Evolutionary conservation across 2,329 filamentous ascomycete genomes (phyloP).

Genomic region (Paramyrothecium roridum): DNA sequence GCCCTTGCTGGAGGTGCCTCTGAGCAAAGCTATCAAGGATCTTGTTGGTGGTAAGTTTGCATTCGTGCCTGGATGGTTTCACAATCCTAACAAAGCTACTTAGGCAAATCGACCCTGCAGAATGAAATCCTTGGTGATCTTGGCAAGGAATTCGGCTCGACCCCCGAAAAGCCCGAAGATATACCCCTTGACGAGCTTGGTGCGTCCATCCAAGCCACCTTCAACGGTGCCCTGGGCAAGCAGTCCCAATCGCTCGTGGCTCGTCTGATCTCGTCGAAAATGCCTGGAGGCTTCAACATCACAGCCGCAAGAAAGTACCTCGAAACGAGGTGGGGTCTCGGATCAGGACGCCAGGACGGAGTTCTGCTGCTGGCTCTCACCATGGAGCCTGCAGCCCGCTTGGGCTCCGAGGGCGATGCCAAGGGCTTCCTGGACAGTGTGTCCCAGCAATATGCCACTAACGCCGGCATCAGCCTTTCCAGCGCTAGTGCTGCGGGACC

Average conservation of each 20-base stretch:
- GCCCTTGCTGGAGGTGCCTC: constrained; percentile 77
- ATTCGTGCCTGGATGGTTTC: background rate
- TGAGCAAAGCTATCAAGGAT: constrained; percentile 98
- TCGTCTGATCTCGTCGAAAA: constrained; percentile 95
- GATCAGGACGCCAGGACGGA: constrained; percentile 83
- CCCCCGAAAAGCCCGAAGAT: constrained; percentile 97
- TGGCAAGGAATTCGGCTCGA: constrained; percentile 97
- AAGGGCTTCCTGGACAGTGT: constrained; percentile 90
- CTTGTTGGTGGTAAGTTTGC: constrained; percentile 80
- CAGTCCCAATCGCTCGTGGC: constrained; percentile 92
- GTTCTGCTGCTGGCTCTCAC: constrained; percentile 85
- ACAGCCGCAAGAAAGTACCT: constrained; percentile 93
- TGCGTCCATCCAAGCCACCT: constrained; percentile 95
- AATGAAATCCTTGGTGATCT: constrained; percentile 98
- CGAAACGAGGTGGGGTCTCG: constrained; percentile 90
- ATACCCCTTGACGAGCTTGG: constrained; percentile 93
- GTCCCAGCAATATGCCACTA: constrained; percentile 82
- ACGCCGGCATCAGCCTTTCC: constrained; percentile 79
- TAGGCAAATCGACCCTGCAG: constrained; percentile 96
- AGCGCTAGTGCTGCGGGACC: constrained; percentile 71
- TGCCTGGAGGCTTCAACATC: constrained; percentile 99
- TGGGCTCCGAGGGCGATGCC: constrained; percentile 85
- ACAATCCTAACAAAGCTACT: constrained; percentile 1
- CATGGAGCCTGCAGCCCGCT: constrained; percentile 83
- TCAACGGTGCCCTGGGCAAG: constrained; percentile 97